phyloP scores from a whole-genome alignment of 768 basidiomycete species.

The Pluteus cervinus region DNA sequence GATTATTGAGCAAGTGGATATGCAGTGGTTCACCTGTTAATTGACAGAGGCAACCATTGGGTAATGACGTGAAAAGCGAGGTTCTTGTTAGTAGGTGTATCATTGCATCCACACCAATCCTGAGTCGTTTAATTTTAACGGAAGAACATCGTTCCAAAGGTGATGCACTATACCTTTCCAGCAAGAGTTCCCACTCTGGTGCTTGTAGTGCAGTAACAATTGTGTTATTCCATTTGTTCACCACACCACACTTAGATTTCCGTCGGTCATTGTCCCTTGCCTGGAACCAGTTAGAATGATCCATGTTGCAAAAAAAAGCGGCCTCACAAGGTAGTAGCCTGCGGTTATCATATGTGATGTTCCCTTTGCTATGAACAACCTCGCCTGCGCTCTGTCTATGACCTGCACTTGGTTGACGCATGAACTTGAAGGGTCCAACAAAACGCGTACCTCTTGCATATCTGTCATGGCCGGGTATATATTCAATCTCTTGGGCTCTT shows the following conservation, averaged over 20 bases:
- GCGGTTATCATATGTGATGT: conserved; percentile 55
- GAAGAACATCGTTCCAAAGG: neutral
- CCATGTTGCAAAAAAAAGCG: too few species aligned
- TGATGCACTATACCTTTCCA: conserved; percentile 46
- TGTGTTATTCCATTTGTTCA: conserved; percentile 67
- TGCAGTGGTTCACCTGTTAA: conserved; percentile 68
- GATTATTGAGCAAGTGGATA: too few species aligned
- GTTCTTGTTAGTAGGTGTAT: conserved; percentile 72
- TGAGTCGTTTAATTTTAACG: too few species aligned
- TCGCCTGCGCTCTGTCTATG: conserved; percentile 55
- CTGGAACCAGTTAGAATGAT: too few species aligned
- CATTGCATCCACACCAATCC: conserved; percentile 75
- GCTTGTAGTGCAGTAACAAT: conserved; percentile 61
- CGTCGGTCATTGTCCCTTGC: too few species aligned
- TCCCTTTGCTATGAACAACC: conserved; percentile 37
- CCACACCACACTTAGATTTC: conserved; percentile 30
- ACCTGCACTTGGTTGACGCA: conserved; percentile 31
- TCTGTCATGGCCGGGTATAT: conserved; percentile 14
- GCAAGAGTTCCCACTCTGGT: conserved; percentile 59
- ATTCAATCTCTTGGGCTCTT: neutral
- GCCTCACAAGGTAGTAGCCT: conserved; percentile 59
- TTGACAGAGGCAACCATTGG: conserved; percentile 83
- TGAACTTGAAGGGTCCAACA: neutral
- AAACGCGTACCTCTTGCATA: conserved; percentile 46
- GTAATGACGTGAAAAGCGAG: conserved; percentile 69